Evolutionary conservation across 2,329 filamentous ascomycete species (phyloP), one percentile per base, ranked within the genome.

Genomic region (Plectosphaerella plurivora): DNA sequence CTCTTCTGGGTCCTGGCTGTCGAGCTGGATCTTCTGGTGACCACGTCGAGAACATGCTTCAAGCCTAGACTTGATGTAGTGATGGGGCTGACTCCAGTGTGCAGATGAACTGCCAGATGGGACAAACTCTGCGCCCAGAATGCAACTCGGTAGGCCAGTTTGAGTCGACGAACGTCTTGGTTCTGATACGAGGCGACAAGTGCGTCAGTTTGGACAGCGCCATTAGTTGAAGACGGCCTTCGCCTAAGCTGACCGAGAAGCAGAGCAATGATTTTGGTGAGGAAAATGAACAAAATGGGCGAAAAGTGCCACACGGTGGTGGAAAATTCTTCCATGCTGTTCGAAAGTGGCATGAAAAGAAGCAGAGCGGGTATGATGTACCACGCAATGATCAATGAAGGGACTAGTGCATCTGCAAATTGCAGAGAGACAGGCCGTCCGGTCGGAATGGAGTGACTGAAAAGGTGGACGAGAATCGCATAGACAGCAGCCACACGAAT

Each of bases 391-490:
- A 41, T 50, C 0, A 60, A 16, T 9, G 60, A 55, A 1, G 57
- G 57, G 2, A 61, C 12, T 20, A 63, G 47, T 2, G 56, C 50
- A n/a, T 47, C 49, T 4, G 59, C 60, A 2, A 59, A 50, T 7
- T 53, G 49, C 10, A 50, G 47, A 2, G 47, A 49, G 3, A 59
- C 36, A 10, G 45, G 48, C 11, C 59, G 57, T n/a, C 57, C 58
- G 5, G 53, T 51, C 1, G 55, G 51, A 6, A 41, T 36, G 4
- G 48, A 42, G 10, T 55, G 45, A 14, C 44, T 47, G 9, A 49
- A 47, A 2, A 58, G 20, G 5, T 49, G 51, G 35, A 47, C 41
- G 24, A 59, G 18, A 20, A 56, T 47, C 1, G 55, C 52, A 35
- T 61, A 49, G 5, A 58, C 3, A 0, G 60, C 56, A 1, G 52